Evolutionary conservation across 495 filamentous ascomycete species (phyloP).

Genomic region (Podospora fimiseda): DNA sequence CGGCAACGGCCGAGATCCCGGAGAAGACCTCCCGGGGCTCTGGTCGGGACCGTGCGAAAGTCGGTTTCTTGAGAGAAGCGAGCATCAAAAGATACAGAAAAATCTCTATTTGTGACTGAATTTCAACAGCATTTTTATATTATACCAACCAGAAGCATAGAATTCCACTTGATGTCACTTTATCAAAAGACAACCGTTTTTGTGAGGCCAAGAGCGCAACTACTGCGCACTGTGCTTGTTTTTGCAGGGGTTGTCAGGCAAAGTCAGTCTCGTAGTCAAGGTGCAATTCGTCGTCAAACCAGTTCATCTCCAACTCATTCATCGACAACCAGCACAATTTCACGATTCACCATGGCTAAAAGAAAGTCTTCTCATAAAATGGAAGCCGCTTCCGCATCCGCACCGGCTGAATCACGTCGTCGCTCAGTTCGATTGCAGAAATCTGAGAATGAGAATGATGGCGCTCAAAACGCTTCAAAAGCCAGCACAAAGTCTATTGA

Average conservation of each 20-base stretch:
- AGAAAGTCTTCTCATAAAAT: constrained; percentile 27
- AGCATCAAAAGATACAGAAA: too few relatives aligned
- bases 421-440: constrained; percentile 17
- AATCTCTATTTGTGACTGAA: too few relatives aligned
- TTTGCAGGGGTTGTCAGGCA: constrained; percentile 1
- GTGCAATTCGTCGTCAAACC: neutral
- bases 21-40: too few relatives aligned
- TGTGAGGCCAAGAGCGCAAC: neutral
- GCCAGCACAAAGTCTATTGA: neutral
- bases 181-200: neutral
- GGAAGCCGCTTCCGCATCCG: constrained; percentile 1
- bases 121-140: too few relatives aligned
- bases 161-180: neutral
- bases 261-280: too few relatives aligned
- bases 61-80: too few relatives aligned
- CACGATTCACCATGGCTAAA: constrained; percentile 28
- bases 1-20: too few relatives aligned
- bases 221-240: neutral
- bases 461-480: neutral
- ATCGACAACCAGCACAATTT: neutral
- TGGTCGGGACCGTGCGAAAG: too few relatives aligned
- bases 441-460: neutral
- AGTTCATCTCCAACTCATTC: neutral
- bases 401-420: constrained; percentile 10
- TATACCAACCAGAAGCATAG: neutral